Conservation (phyloP, 345 rosid species). For the Ceriops decandra region DNA sequence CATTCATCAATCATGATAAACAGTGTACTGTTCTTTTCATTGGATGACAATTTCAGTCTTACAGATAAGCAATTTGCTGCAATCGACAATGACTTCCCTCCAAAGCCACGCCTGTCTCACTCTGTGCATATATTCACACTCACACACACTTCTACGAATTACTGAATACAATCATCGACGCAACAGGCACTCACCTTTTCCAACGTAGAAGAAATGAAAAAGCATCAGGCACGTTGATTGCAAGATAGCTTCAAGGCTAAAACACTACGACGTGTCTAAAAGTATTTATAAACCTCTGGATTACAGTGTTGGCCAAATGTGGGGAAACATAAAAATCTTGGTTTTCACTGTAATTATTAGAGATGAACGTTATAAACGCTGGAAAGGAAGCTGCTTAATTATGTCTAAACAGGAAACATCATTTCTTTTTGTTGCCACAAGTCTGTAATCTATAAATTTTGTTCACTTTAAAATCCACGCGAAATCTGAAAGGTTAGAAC, state of each 20-base stretch:
- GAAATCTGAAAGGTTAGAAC: background rate
- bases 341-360: background rate
- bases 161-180: background rate
- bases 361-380: background rate
- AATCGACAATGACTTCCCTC: conserved; percentile 13
- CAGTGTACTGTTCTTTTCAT: background rate
- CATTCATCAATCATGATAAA: too few species aligned
- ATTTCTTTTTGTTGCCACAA: background rate
- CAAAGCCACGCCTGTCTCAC: conserved; percentile 13
- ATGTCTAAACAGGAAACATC: background rate
- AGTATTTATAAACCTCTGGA: background rate
- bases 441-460: background rate
- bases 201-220: too few species aligned
- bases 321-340: background rate
- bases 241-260: conserved; percentile 3
- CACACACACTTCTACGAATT: background rate
- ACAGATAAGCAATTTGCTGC: background rate
- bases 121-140: background rate
- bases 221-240: background rate
- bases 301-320: background rate
- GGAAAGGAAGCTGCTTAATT: background rate
- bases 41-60: background rate
- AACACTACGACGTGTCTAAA: background rate
- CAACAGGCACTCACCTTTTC: too few species aligned
- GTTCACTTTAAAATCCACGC: background rate